A percentile compares a stretch with the other conserved stretches of the same genome.
These are phyloP conservation scores for Phyllosticta citriasiana DNA, from an alignment of 2,329 filamentous ascomycete species.

Conservation along the genomic window DNA sequence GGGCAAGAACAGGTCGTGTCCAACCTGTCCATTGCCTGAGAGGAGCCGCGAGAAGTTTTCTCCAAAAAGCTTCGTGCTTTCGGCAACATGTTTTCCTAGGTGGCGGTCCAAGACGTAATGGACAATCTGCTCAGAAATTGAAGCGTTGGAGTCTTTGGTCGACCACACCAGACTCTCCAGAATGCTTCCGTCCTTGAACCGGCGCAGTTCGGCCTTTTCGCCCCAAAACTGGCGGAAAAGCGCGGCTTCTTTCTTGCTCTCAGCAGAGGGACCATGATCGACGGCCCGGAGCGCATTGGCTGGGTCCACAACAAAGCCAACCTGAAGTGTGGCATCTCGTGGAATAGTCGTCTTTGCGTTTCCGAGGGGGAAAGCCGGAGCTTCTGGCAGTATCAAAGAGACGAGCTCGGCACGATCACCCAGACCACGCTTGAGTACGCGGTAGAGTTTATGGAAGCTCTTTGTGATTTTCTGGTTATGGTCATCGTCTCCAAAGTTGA, in stretches of 20 bases:
- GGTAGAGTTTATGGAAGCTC: conserved; percentile 51
- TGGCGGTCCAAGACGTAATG: conserved; percentile 61
- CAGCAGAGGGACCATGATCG: conserved; percentile 78
- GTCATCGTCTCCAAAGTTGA: conserved; percentile 17
- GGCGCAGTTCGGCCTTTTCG: conserved; percentile 79
- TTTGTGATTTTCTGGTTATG: conserved; percentile 20
- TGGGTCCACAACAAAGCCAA: conserved; percentile 65
- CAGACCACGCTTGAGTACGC: conserved; percentile 58
- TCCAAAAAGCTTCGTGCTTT: conserved; percentile 36
- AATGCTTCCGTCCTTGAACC: conserved; percentile 93
- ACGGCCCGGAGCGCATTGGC: conserved; percentile 64
- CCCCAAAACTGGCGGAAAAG: conserved; percentile 91
- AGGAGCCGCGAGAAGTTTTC: conserved; percentile 39
- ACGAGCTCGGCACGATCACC: conserved; percentile 65
- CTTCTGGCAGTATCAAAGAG: conserved; percentile 21
- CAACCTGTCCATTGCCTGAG: conserved; percentile 24
- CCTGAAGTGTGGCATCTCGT: conserved; percentile 36
- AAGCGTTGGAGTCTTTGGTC: conserved; percentile 46
- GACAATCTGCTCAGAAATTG: conserved; percentile 72
- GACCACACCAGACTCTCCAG: conserved; percentile 84
- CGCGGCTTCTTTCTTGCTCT: conserved; percentile 72
- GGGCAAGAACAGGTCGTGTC: conserved; percentile 51
- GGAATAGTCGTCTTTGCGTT: conserved; percentile 17
- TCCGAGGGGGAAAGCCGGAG: conserved; percentile 27
- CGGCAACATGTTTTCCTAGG: conserved; percentile 48